Conservation (phyloP, 768 basidiomycete species). For the Pleurotus eryngii region DNA sequence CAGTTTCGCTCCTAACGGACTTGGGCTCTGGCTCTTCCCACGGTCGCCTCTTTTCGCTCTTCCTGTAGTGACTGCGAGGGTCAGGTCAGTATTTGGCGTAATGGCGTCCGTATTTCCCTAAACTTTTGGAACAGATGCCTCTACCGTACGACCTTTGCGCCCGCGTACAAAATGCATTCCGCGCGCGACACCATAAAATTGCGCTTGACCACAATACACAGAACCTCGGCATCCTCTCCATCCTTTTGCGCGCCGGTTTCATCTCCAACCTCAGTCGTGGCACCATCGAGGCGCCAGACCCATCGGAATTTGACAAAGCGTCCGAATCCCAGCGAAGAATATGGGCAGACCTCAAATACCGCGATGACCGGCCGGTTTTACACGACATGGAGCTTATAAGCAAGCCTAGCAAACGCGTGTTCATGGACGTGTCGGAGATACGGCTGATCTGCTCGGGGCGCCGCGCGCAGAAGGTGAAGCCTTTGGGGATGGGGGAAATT, state of each 20-base stretch:
- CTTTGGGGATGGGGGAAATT: slow-evolving; percentile 90
- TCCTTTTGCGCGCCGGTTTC: slow-evolving; percentile 90
- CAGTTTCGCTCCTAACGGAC: too few relatives aligned
- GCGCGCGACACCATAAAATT: slow-evolving; percentile 75
- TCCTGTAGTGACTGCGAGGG: too few relatives aligned
- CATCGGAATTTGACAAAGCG: slow-evolving; percentile 54
- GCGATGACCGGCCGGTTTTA: slow-evolving; percentile 85
- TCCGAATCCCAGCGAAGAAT: slow-evolving; percentile 72
- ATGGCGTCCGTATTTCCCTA: background rate
- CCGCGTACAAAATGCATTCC: slow-evolving; percentile 89
- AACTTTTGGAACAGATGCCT: slow-evolving; percentile 27
- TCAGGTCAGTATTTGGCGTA: too few relatives aligned
- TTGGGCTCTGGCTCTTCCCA: too few relatives aligned
- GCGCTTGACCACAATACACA: slow-evolving; percentile 81
- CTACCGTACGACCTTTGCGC: slow-evolving; percentile 86
- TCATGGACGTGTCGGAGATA: slow-evolving; percentile 73
- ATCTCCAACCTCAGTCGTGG: slow-evolving; percentile 81
- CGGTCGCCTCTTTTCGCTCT: too few relatives aligned
- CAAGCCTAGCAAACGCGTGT: slow-evolving; percentile 77
- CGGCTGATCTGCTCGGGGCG: slow-evolving; percentile 77
- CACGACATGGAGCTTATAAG: slow-evolving; percentile 77
- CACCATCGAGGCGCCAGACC: slow-evolving; percentile 61
- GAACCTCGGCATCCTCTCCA: slow-evolving; percentile 88
- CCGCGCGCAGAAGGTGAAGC: slow-evolving; percentile 75
- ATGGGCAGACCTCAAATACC: slow-evolving; percentile 94